These are phyloP conservation scores for Aureobasidium mangrovei DNA, from an alignment of 2,329 filamentous ascomycete genomes.

Conservation along the genomic window DNA sequence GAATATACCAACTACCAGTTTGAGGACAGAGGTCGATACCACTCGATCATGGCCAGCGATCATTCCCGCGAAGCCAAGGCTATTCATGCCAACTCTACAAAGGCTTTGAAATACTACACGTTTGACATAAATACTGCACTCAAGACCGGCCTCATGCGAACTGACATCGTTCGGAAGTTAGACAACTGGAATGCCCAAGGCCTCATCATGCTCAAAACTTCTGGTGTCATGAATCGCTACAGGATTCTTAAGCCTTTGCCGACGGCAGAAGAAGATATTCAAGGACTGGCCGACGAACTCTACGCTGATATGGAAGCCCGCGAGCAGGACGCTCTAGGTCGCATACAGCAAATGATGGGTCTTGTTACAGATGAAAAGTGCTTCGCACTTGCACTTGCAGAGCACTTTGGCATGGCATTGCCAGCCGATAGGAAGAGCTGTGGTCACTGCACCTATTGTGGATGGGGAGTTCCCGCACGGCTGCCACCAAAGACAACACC, in stretches of 20 bases:
- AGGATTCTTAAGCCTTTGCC: slow-evolving; percentile 43
- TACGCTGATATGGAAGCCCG: slow-evolving; percentile 43
- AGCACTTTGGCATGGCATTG: slow-evolving; percentile 50
- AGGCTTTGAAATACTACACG: slow-evolving; percentile 34
- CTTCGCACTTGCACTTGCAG: slow-evolving; percentile 44
- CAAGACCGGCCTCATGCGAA: slow-evolving; percentile 30
- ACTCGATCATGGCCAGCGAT: slow-evolving; percentile 25
- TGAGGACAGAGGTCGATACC: slow-evolving; percentile 23
- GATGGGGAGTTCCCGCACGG: slow-evolving; percentile 23
- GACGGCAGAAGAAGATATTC: slow-evolving; percentile 32
- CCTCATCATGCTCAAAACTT: slow-evolving; percentile 43
- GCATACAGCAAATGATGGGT: slow-evolving; percentile 43
- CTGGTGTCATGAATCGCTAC: slow-evolving; percentile 47
- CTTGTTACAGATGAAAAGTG: slow-evolving; percentile 46
- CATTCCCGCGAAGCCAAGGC: slow-evolving; percentile 36
- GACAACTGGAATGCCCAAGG: slow-evolving; percentile 45
- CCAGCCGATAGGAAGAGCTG: slow-evolving; percentile 39
- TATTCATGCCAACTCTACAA: slow-evolving; percentile 35
- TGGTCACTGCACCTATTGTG: slow-evolving; percentile 46
- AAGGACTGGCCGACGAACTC: slow-evolving; percentile 39
- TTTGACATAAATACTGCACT: slow-evolving; percentile 42
- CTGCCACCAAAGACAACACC: slow-evolving; percentile 33
- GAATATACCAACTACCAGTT: slow-evolving; percentile 51
- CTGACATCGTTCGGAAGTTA: slow-evolving; percentile 46
- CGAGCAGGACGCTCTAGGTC: slow-evolving; percentile 46